A percentile compares a stretch with the other conserved stretches of the same genome.
phyloP scores from a whole-genome alignment of 148 eudicot species.

The Gaultheria prostrata region DNA sequence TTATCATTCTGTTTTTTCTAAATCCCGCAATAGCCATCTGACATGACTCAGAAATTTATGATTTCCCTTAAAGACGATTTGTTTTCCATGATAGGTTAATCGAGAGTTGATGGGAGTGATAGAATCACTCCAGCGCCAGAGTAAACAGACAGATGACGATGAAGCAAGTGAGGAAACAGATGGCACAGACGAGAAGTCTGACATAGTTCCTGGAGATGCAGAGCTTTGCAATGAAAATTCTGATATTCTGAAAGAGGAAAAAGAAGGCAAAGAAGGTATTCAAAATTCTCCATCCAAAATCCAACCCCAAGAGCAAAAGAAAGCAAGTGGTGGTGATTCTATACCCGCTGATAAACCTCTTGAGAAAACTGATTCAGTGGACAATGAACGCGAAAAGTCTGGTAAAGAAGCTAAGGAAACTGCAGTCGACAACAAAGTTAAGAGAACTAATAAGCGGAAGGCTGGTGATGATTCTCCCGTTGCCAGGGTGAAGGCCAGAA shows the following conservation, averaged over 20 bases:
- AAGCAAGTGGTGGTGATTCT: conserved; percentile 13
- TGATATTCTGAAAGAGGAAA: conserved; percentile 10
- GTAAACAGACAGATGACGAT: conserved; percentile 43
- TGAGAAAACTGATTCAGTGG: conserved; percentile 7
- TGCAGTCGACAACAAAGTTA: conserved; percentile 11
- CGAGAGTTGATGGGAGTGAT: conserved; percentile 77
- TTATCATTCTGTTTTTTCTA: too few species aligned
- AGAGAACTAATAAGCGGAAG: conserved; percentile 26
- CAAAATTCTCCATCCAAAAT: conserved; percentile 20
- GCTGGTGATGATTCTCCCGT: conserved; percentile 17
- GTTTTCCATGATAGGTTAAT: conserved; percentile 50
- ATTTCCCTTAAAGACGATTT: neutral
- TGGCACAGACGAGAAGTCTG: conserved; percentile 19
- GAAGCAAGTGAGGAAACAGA: conserved; percentile 29
- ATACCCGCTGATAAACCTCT: neutral
- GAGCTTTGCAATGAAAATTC: conserved; percentile 16
- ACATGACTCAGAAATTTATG: neutral
- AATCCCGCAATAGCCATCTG: neutral
- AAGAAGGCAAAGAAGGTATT: conserved; percentile 11
- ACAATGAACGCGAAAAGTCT: neutral
- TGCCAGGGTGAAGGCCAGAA: conserved; percentile 20
- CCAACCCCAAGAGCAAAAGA: conserved; percentile 17
- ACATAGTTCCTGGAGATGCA: conserved; percentile 16
- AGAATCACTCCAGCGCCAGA: conserved; percentile 55
- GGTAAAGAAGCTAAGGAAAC: conserved; percentile 11